phyloP scores from a whole-genome alignment of 1,284 basidiomycete species.

The Mycosarcoma maydis region DNA sequence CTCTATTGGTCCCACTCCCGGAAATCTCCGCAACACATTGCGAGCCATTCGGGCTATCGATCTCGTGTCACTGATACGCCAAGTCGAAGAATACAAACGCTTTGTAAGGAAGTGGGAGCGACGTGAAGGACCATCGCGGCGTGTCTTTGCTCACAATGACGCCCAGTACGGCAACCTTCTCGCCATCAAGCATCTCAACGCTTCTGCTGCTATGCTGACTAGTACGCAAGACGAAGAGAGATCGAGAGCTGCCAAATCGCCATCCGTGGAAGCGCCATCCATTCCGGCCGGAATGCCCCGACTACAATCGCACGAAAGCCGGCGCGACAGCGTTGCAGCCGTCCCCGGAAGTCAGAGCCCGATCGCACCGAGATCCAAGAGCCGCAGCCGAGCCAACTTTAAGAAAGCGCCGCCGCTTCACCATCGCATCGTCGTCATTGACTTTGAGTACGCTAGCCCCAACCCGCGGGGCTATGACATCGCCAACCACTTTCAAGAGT shows the following conservation, averaged over 20 bases:
- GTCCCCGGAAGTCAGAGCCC: slow-evolving; percentile 21
- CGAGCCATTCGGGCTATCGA: slow-evolving; percentile 54
- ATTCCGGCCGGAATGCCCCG: slow-evolving; percentile 53
- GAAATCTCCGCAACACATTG: slow-evolving; percentile 52
- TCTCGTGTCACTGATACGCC: slow-evolving; percentile 46
- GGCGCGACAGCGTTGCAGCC: slow-evolving; percentile 30
- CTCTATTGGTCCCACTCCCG: slow-evolving; percentile 37
- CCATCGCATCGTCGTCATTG: slow-evolving; percentile 63
- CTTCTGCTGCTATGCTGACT: not conserved
- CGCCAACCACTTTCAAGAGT: slow-evolving; percentile 65
- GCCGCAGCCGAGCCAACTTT: slow-evolving; percentile 23
- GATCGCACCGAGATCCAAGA: slow-evolving; percentile 32
- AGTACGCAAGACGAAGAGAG: slow-evolving; percentile 16
- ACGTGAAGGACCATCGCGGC: slow-evolving; percentile 50
- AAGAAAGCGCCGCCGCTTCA: slow-evolving; percentile 46
- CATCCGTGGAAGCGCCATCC: slow-evolving; percentile 24
- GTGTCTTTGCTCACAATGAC: slow-evolving; percentile 65
- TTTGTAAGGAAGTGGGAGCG: slow-evolving; percentile 59
- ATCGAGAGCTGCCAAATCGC: slow-evolving; percentile 21
- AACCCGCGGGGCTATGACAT: slow-evolving; percentile 63
- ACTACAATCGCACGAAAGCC: slow-evolving; percentile 17
- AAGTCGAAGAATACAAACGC: slow-evolving; percentile 60
- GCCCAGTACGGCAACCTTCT: slow-evolving; percentile 64
- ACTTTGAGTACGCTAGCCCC: slow-evolving; percentile 63
- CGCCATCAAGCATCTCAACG: slow-evolving; percentile 43